Conservation (phyloP, 768 basidiomycete species). For the Collybia sordida region DNA sequence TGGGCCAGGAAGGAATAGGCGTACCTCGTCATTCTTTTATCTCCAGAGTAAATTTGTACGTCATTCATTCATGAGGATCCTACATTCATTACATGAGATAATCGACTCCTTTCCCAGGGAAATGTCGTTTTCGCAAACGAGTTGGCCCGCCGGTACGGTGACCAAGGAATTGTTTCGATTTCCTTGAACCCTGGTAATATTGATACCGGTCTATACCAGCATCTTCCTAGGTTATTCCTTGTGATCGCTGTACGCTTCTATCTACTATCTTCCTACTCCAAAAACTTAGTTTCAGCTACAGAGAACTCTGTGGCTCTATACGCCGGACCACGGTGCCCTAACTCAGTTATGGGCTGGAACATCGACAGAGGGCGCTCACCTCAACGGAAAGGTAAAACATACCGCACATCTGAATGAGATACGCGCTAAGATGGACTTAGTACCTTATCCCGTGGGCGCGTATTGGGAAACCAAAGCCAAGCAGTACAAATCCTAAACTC, state of each 20-base stretch:
- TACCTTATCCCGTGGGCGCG: constrained; percentile 45
- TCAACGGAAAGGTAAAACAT: constrained; percentile 46
- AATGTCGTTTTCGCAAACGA: constrained; percentile 39
- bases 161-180: constrained; percentile 40
- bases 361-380: constrained; percentile 30
- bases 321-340: constrained; percentile 39
- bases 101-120: constrained; percentile 24
- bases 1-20: constrained; percentile 28
- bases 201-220: constrained; percentile 29
- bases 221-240: constrained; percentile 11
- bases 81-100: background rate
- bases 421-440: constrained; percentile 15
- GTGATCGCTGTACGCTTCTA: constrained; percentile 13
- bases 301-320: constrained; percentile 17
- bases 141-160: constrained; percentile 37
- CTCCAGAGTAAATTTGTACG: constrained; percentile 34
- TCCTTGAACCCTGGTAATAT: constrained; percentile 47
- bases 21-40: constrained; percentile 17
- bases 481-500: constrained; percentile 25
- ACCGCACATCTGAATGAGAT: background rate
- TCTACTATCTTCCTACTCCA: background rate
- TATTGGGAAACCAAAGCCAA: constrained; percentile 18
- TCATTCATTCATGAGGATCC: background rate
- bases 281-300: background rate
- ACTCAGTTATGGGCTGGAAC: constrained; percentile 55